These are phyloP conservation scores for Blastomyces gilchristii DNA, from an alignment of 2,329 filamentous ascomycete species.

Conservation along the genomic window DNA sequence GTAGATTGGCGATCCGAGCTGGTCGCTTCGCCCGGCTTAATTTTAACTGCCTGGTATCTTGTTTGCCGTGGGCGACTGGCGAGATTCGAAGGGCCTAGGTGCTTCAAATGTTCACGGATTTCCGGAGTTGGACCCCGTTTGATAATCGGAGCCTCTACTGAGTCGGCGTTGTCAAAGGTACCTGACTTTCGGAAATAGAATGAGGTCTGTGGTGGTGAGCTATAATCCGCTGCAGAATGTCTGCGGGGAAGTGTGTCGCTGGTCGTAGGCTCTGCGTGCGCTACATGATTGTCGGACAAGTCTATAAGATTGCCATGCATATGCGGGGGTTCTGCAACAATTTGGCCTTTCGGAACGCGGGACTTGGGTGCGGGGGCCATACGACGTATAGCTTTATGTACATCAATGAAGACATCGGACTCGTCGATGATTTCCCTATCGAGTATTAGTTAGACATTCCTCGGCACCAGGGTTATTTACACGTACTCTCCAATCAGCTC, in stretches of 20 bases:
- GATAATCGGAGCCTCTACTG: constrained; percentile 27
- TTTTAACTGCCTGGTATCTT: constrained; percentile 53
- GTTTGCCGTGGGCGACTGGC: constrained; percentile 51
- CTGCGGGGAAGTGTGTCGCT: constrained; percentile 23
- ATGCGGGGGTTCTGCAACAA: constrained; percentile 40
- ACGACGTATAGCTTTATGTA: constrained; percentile 93
- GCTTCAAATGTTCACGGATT: constrained; percentile 50
- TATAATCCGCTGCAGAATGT: constrained; percentile 21
- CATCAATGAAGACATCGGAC: constrained; percentile 94
- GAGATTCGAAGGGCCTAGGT: constrained; percentile 54
- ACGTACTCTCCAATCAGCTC: constrained; percentile 94
- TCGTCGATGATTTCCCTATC: constrained; percentile 93
- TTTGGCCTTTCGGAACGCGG: constrained; percentile 49
- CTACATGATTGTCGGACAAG: constrained; percentile 36
- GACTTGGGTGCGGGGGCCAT: constrained; percentile 74
- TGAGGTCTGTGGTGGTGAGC: constrained; percentile 28
- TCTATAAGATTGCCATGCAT: constrained; percentile 32
- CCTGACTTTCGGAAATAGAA: constrained; percentile 33
- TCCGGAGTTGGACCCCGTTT: constrained; percentile 46
- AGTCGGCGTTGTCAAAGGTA: constrained; percentile 21
- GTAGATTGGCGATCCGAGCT: constrained; percentile 14
- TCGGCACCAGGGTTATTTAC: background rate
- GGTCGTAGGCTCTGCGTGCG: constrained; percentile 18
- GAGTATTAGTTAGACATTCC: constrained; percentile 11
- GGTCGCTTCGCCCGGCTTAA: constrained; percentile 47